Base-by-base conservation (phyloP, 768 basidiomycete species). In the Leucogyrophana mollusca region DNA sequence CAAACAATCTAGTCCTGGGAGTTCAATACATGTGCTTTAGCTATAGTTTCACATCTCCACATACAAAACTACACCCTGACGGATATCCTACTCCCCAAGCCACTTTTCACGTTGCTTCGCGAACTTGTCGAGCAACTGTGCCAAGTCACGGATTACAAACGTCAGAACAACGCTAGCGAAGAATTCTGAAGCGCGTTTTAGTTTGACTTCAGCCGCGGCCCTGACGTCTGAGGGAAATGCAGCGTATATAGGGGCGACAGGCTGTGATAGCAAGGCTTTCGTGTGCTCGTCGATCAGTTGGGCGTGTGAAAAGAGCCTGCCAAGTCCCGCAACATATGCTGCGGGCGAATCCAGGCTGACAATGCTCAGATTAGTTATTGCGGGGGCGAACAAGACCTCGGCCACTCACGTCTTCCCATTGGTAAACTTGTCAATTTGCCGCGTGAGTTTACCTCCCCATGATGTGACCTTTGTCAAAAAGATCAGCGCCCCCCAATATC, bases 31-130 rank as follows among this genome's bases (percentile, higher is more conserved):
- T 50, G 45, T 61, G 53, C 54, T 55, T 51, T 45, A 53, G 49
- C 52, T 54, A 56, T 50, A 52, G 56, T 46, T 53, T 43, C 57
- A 64, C 61, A 57, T 51, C 56, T 49, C 50, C 53, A 47, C 53
- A 49, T 50, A 45, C 43, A 11, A 23, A 45, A 24, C 23, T 30
- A 30, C 51, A 59, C 57, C 54, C 49, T n/a, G 24, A 34, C 13
- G 11, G 11, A 24, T 50, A 20, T 38, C 46, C 74, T 73, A 92
- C 61, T 94, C 90, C 30, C 83, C 87, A 30, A 92, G 76, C 88
- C 90, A 91, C 68, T 90, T 91, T 70, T 91, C 91, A 68, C 89
- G 90, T 64, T 90, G 89, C 77, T 93, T 93, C 53, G 85, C 87
- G 65, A 93, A 94, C 69, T 94, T 94, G 73, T 94, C 93, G 51